phyloP scores from a whole-genome alignment of 139 green algal genomes.

The Chlamydomonas schloesseri region DNA sequence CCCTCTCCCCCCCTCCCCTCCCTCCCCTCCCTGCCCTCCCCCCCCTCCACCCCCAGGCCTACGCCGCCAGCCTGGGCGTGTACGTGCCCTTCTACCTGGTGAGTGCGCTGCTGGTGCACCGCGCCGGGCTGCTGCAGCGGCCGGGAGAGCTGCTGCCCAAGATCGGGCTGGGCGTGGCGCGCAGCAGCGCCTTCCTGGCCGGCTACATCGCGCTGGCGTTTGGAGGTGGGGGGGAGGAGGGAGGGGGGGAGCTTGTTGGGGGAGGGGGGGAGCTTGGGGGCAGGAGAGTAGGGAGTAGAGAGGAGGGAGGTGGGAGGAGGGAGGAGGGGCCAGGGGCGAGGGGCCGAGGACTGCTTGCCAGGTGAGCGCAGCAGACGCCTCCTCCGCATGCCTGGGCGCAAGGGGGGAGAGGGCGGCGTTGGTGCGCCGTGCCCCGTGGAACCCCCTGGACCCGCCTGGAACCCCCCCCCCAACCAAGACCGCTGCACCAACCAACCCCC shows the following conservation, averaged over 20 bases:
- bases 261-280: not conserved
- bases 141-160: slow-evolving; percentile 71
- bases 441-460: too few relatives aligned
- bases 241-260: not conserved
- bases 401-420: too few relatives aligned
- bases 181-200: slow-evolving; percentile 89
- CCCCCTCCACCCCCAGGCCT: slow-evolving; percentile 61
- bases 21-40: too few relatives aligned
- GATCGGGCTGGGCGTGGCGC: slow-evolving; percentile 70
- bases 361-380: too few relatives aligned
- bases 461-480: too few relatives aligned
- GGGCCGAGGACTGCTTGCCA: too few relatives aligned
- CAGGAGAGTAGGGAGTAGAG: too few relatives aligned
- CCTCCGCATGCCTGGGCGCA: too few relatives aligned
- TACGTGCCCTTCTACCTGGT: slow-evolving; percentile 82
- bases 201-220: slow-evolving; percentile 88
- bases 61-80: slow-evolving; percentile 81
- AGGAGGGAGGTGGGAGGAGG: too few relatives aligned
- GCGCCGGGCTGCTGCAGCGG: slow-evolving; percentile 70
- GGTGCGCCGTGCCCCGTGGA: too few relatives aligned
- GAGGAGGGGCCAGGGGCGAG: too few relatives aligned
- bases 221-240: slow-evolving; percentile 57
- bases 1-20: not conserved
- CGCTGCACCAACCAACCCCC: too few relatives aligned
- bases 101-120: slow-evolving; percentile 88